These are phyloP conservation scores for Caryopteris hybrid DNA, from an alignment of 305 asterid species.

Conservation along the genomic window DNA sequence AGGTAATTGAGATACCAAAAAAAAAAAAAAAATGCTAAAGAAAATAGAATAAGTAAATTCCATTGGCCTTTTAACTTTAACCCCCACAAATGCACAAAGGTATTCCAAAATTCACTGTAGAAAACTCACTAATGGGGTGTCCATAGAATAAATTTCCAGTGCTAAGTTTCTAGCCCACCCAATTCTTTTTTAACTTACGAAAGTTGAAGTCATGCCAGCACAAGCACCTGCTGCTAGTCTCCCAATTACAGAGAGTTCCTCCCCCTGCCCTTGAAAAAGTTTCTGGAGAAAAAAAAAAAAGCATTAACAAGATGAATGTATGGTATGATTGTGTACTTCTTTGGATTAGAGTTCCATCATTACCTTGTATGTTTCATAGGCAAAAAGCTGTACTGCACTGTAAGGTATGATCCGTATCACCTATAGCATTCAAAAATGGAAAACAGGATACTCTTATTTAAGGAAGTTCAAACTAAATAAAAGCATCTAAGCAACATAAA, in stretches of 20 bases:
- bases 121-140: not conserved
- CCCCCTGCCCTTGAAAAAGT: constrained; percentile 66
- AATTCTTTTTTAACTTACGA: constrained; percentile 58
- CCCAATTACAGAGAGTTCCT: constrained; percentile 80
- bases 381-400: constrained; percentile 84
- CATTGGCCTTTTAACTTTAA: not conserved
- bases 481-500: not conserved
- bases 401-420: constrained; percentile 89
- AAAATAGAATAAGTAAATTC: not conserved
- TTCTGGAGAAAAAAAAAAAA: constrained; percentile 33
- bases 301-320: constrained; percentile 1
- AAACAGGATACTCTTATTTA: not conserved
- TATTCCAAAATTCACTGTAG: not conserved
- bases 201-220: constrained; percentile 99
- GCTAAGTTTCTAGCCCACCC: not conserved
- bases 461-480: not conserved
- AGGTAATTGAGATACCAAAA: constrained; percentile 19
- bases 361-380: constrained; percentile 95
- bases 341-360: constrained; percentile 12
- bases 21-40: not conserved
- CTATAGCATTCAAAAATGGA: constrained; percentile 31
- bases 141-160: not conserved
- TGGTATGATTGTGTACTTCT: not conserved
- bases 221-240: constrained; percentile 99
- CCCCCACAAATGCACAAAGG: not conserved